phyloP scores from a whole-genome alignment of 352 stramenopile species.

The Phytophthora nicotianae region DNA sequence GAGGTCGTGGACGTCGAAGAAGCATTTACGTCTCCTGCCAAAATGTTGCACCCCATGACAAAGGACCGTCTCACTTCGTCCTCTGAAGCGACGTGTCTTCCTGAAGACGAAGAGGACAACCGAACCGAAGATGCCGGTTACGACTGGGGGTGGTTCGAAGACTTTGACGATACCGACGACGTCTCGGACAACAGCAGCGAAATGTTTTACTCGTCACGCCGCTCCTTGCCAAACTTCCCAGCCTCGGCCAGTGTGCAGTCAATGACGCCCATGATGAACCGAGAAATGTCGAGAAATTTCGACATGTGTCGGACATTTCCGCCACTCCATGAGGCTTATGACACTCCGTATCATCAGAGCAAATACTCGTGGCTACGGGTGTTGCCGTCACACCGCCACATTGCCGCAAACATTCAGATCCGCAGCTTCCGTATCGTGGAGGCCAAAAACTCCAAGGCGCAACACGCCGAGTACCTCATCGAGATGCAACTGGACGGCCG shows the following conservation, averaged over 20 bases:
- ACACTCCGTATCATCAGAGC: constrained; percentile 67
- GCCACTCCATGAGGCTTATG: constrained; percentile 56
- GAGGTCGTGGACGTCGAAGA: constrained; percentile 61
- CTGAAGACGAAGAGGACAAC: constrained; percentile 47
- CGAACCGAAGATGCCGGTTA: constrained; percentile 38
- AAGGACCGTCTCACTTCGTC: constrained; percentile 58
- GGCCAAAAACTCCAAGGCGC: constrained; percentile 42
- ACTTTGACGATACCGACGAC: constrained; percentile 71
- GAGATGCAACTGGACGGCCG: constrained; percentile 77
- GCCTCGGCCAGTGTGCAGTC: constrained; percentile 23
- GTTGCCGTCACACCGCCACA: constrained; percentile 74
- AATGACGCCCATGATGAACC: constrained; percentile 54
- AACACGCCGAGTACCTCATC: constrained; percentile 84
- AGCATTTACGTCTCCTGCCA: constrained; percentile 50
- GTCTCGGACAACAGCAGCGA: constrained; percentile 24
- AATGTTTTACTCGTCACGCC: constrained; percentile 43
- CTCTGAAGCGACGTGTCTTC: constrained; percentile 50
- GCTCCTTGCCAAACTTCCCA: constrained; percentile 42
- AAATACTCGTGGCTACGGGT: constrained; percentile 66
- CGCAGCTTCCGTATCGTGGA: constrained; percentile 86
- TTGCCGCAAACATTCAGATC: constrained; percentile 81
- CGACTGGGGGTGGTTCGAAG: constrained; percentile 86
- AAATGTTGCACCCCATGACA: constrained; percentile 38
- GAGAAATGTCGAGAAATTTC: constrained; percentile 67
- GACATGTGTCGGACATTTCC: constrained; percentile 77